phyloP scores from a whole-genome alignment of 345 rosid species.

The Salix exigua region DNA sequence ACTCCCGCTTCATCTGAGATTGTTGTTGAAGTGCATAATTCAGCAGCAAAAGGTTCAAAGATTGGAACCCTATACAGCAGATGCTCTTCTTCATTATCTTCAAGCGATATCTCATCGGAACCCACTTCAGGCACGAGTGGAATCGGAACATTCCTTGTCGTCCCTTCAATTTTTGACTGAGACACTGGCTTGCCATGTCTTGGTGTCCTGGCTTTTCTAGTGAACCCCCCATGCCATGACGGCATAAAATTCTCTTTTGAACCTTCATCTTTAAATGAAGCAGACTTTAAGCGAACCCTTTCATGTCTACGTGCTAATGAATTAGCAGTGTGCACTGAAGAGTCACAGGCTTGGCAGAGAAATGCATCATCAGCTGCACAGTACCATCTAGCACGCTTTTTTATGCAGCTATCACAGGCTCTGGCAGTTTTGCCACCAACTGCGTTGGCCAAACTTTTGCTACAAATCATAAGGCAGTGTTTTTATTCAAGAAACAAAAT shows the following conservation, averaged over 20 bases:
- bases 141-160: conserved; percentile 9
- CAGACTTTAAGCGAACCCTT: conserved; percentile 67
- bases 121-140: conserved; percentile 76
- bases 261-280: conserved; percentile 30
- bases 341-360: conserved; percentile 84
- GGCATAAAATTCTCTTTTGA: conserved; percentile 23
- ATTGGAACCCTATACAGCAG: conserved; percentile 83
- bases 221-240: conserved; percentile 77
- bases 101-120: conserved; percentile 49
- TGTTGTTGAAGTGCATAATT: conserved; percentile 39
- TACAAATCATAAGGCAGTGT: conserved; percentile 28
- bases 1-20: conserved; percentile 22
- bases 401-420: conserved; percentile 80
- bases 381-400: conserved; percentile 80
- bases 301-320: conserved; percentile 78
- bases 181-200: conserved; percentile 38
- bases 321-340: conserved; percentile 82
- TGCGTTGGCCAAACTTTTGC: conserved; percentile 54
- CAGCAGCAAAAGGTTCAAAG: conserved; percentile 56
- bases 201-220: conserved; percentile 79
- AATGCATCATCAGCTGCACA: conserved; percentile 97
- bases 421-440: conserved; percentile 80
- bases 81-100: conserved; percentile 61
- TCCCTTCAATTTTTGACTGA: conserved; percentile 5
- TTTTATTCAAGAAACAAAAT: background rate